These are phyloP conservation scores for Nemania sp. DNA, from an alignment of 2,329 filamentous ascomycete species.

Conservation along the genomic window DNA sequence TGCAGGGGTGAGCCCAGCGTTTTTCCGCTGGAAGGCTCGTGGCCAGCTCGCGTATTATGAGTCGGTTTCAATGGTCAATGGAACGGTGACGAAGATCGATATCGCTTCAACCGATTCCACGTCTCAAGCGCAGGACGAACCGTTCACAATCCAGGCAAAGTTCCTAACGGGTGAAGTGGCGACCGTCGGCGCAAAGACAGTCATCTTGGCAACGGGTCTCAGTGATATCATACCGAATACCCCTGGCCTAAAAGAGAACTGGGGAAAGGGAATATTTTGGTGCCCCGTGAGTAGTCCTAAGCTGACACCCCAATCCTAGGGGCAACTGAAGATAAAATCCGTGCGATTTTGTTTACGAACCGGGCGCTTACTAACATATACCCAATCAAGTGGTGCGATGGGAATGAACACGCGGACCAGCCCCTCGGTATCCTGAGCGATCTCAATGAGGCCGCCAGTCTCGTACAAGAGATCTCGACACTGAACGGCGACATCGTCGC, in stretches of 20 bases:
- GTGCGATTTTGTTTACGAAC: no score
- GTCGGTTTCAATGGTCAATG: conserved; percentile 55
- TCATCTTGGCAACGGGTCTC: conserved; percentile 63
- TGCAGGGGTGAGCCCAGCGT: conserved; percentile 57
- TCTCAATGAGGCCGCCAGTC: conserved; percentile 49
- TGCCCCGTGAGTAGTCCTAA: conserved; percentile 47
- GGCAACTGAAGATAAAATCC: no score
- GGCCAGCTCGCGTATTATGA: conserved; percentile 56
- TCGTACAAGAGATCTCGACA: conserved; percentile 57
- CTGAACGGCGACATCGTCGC: conserved; percentile 60
- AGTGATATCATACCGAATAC: conserved; percentile 58
- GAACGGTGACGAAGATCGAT: conserved; percentile 53
- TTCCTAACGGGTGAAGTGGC: conserved; percentile 33
- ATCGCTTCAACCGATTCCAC: conserved; percentile 29
- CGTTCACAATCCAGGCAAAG: conserved; percentile 50
- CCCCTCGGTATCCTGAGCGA: conserved; percentile 57
- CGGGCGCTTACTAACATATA: neutral
- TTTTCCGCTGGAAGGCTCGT: conserved; percentile 59
- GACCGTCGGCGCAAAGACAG: conserved; percentile 53
- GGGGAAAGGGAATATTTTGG: conserved; percentile 65
- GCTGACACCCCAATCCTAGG: neutral
- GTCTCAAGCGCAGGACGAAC: conserved; percentile 19
- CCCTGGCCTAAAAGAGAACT: conserved; percentile 58
- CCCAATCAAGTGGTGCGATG: conserved; percentile 59
- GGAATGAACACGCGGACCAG: conserved; percentile 64